Conservation (phyloP, 2,329 filamentous ascomycete genomes). For the Pseudogymnoascus sp. region DNA sequence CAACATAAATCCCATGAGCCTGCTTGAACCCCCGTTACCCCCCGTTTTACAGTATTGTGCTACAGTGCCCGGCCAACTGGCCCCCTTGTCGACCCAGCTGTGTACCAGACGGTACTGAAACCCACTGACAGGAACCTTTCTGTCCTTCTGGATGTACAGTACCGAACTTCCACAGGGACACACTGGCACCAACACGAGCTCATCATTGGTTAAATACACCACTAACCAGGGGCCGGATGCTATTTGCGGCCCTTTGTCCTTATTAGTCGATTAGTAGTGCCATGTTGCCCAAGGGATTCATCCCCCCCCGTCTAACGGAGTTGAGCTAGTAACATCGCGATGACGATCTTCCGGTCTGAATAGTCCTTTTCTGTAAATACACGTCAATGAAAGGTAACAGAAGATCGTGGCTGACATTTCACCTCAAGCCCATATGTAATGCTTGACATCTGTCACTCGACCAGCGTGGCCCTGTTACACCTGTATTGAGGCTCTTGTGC, state of each 20-base stretch:
- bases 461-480: neutral
- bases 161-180: neutral
- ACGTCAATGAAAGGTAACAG: constrained; percentile 6
- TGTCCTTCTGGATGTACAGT: neutral
- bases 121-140: constrained; percentile 6
- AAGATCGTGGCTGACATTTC: constrained; percentile 2
- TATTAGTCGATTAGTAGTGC: constrained; percentile 1
- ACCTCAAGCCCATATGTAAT: neutral
- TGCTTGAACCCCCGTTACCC: neutral
- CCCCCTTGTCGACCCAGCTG: neutral
- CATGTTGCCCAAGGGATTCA: neutral
- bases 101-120: neutral
- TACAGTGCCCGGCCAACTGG: neutral
- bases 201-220: neutral
- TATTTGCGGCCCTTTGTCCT: constrained; percentile 3
- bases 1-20: neutral
- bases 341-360: constrained; percentile 6
- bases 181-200: neutral
- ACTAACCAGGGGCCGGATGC: neutral
- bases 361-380: neutral
- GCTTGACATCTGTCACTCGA: neutral
- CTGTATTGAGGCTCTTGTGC: neutral
- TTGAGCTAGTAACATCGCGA: constrained; percentile 7
- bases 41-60: neutral
- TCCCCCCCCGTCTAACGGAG: neutral